phyloP scores from a whole-genome alignment of 1,284 basidiomycete species.

The Mycosarcoma mackinlayi region DNA sequence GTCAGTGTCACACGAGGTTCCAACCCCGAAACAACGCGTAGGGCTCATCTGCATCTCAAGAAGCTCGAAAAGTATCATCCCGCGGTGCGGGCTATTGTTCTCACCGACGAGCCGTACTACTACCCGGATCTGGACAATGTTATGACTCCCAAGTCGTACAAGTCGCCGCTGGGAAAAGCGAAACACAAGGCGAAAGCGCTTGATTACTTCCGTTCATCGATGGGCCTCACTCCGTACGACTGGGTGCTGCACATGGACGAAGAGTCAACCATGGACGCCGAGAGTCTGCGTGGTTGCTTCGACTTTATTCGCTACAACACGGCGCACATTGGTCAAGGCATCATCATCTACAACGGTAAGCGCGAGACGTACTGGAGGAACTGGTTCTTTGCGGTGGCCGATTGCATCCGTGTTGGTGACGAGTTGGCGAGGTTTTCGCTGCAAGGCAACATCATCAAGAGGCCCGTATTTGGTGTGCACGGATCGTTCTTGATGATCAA shows the following conservation, averaged over 20 bases:
- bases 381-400: constrained; percentile 70
- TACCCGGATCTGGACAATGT: constrained; percentile 70
- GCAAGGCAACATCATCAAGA: constrained; percentile 69
- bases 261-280: constrained; percentile 70
- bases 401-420: constrained; percentile 70
- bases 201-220: constrained; percentile 70
- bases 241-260: constrained; percentile 70
- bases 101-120: constrained; percentile 70
- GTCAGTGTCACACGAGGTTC: constrained; percentile 70
- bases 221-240: constrained; percentile 69
- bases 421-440: constrained; percentile 70
- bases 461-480: constrained; percentile 70
- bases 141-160: constrained; percentile 69
- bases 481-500: constrained; percentile 70
- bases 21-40: constrained; percentile 69
- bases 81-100: constrained; percentile 69
- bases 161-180: constrained; percentile 69
- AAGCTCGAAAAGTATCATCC: constrained; percentile 70
- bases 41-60: constrained; percentile 69
- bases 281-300: constrained; percentile 69
- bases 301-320: constrained; percentile 69
- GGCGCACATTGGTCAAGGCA: constrained; percentile 70
- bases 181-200: constrained; percentile 70
- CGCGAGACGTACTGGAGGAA: constrained; percentile 69
- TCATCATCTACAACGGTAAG: constrained; percentile 70